Base-by-base conservation (phyloP, 805 yeast genomes). In the Metahyphopichia silvanorum region DNA sequence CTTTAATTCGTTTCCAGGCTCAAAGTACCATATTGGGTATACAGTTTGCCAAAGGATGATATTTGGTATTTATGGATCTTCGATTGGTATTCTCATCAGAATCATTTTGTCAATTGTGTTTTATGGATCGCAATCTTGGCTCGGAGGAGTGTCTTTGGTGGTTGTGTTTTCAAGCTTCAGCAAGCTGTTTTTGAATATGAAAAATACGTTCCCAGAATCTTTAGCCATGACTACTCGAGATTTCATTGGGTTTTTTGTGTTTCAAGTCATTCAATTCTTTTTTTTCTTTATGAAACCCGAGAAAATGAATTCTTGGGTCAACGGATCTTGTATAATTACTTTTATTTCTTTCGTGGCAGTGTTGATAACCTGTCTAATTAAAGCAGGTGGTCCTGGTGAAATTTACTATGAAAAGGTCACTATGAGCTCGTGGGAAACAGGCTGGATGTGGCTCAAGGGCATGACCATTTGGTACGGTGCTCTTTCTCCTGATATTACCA, bases 391-490 rank as follows among this genome's bases (percentile, higher is more conserved):
- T 9, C 60, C 62, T n/a, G 65, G 63, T 11, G 53, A 55, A 16
- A 37, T 54, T 6, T 59, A 41, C 39, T 42, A 56, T 29, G 40
- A 51, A 20, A 38, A 42, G 18, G 53, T 53, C 4, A 6, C 36
- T 57, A 32, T 57, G 13, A 39, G 49, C 1, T 27, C 51, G 16
- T 35, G 57, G 6, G 48, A 57, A 20, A 55, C 58, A 8, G 66
- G 55, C 14, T 67, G 71, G 72, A 58, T 57, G 17, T 57, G 64
- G 46, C 39, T 67, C 25, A 42, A 44, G 16, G 65, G 66, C 17
- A 53, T 68, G 15, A 51, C 59, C 13, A 47, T 62, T 3, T 54
- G 60, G 41, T 55, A 60, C 26, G 71, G 42, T 3, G 42, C 42
- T 12, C 22, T 38, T 9, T 35, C 39, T 8, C 42, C 42, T 6